phyloP scores from a whole-genome alignment of 2,329 filamentous ascomycete genomes.

The Monilinia polystroma region DNA sequence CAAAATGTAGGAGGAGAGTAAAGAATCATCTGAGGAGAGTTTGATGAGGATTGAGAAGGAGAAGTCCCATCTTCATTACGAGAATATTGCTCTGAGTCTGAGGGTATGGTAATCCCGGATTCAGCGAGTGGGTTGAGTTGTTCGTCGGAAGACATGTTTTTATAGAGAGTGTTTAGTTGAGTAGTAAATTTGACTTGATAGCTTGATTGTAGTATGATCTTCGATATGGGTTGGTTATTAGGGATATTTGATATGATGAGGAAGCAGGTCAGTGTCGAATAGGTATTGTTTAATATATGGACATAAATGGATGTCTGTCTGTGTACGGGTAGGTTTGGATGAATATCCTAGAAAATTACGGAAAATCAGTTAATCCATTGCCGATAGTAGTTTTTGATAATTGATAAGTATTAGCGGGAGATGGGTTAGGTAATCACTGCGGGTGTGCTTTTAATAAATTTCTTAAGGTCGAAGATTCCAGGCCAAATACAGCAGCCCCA shows the following conservation, averaged over 20 bases:
- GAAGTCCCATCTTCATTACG: slow-evolving; percentile 60
- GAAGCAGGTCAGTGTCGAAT: background rate
- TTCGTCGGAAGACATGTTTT: slow-evolving; percentile 55
- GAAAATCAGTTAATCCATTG: background rate
- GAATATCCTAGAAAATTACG: background rate
- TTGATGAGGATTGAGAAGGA: slow-evolving; percentile 59
- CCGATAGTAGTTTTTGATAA: background rate
- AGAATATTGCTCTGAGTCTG: slow-evolving; percentile 81
- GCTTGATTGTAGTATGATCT: too few species aligned
- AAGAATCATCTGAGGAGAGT: slow-evolving; percentile 70
- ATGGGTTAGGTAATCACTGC: background rate
- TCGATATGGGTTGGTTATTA: background rate
- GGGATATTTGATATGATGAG: background rate
- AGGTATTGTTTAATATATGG: too few species aligned
- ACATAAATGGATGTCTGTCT: background rate
- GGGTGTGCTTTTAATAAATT: too few species aligned
- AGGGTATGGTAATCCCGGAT: slow-evolving; percentile 74
- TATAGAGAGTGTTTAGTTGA: background rate
- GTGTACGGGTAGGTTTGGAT: too few species aligned
- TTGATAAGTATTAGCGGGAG: slow-evolving; percentile 16
- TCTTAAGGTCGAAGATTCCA: background rate
- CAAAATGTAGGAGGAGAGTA: slow-evolving; percentile 88
- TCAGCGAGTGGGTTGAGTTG: slow-evolving; percentile 59
- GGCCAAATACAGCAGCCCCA: background rate
- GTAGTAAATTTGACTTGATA: background rate